A percentile compares a stretch with the other conserved stretches of the same genome.
phyloP scores from a whole-genome alignment of 106 monocot species.

The Cymbidium sinense region DNA sequence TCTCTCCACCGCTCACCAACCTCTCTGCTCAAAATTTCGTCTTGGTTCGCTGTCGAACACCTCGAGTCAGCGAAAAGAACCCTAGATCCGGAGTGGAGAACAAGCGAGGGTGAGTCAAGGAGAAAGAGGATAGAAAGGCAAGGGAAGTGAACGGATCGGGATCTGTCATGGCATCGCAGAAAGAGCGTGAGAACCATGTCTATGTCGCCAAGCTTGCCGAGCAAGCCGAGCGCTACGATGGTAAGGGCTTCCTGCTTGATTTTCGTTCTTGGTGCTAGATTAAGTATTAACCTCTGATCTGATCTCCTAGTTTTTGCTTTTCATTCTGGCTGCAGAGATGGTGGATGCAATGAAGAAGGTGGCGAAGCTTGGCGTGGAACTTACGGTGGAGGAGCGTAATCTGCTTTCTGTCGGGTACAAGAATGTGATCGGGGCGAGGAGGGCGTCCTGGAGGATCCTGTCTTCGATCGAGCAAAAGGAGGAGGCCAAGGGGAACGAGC shows the following conservation, averaged over 20 bases:
- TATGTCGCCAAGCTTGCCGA: slow-evolving; percentile 29
- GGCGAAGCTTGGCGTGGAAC: slow-evolving; percentile 23
- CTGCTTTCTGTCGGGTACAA: slow-evolving; percentile 22
- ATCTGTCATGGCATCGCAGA: slow-evolving; percentile 18
- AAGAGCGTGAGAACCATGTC: slow-evolving; percentile 22
- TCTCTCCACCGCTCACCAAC: not conserved
- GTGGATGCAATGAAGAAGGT: slow-evolving; percentile 21
- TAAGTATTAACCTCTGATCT: not conserved
- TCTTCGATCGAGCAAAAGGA: slow-evolving; percentile 25
- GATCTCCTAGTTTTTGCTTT: not conserved
- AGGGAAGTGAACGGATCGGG: not conserved
- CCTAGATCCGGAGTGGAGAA: not conserved
- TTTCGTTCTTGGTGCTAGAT: not conserved
- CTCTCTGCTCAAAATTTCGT: not conserved
- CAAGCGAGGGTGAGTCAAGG: not conserved
- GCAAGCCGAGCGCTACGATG: slow-evolving; percentile 27
- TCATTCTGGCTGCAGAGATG: slow-evolving; percentile 6
- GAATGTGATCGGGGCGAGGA: slow-evolving; percentile 21
- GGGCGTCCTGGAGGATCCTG: slow-evolving; percentile 21
- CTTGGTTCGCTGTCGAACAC: not conserved
- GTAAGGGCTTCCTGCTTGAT: not conserved
- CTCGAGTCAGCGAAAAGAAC: not conserved
- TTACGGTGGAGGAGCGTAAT: slow-evolving; percentile 22
- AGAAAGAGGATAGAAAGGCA: not conserved
- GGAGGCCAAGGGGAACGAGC: slow-evolving; percentile 21